These are phyloP conservation scores for Sporothrix variecibatus DNA, from an alignment of 2,329 filamentous ascomycete species.

Conservation along the genomic window DNA sequence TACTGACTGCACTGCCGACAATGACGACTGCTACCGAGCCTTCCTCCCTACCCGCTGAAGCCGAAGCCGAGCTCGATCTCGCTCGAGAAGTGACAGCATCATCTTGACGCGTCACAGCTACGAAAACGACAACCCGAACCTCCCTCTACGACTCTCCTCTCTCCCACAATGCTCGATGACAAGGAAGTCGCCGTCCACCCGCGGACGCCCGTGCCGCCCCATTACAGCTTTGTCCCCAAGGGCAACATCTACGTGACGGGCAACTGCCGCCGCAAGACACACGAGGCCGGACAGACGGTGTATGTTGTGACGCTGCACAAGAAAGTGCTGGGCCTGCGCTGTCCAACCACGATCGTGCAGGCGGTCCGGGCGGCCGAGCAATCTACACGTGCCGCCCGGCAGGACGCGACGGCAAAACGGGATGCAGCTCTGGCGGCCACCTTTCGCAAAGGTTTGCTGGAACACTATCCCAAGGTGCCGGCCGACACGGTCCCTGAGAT, in stretches of 20 bases:
- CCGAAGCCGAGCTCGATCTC: not conserved
- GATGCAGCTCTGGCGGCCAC: constrained; percentile 39
- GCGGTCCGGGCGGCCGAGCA: constrained; percentile 37
- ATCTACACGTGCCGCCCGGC: constrained; percentile 39
- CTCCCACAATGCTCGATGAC: not conserved
- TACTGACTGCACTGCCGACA: not conserved
- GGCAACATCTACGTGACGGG: constrained; percentile 47
- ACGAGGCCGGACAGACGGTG: constrained; percentile 37
- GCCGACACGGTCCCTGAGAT: constrained; percentile 38
- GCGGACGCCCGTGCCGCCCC: constrained; percentile 40
- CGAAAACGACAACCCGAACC: not conserved
- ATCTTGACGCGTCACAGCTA: not conserved
- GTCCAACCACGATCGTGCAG: constrained; percentile 40
- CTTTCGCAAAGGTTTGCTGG: constrained; percentile 41
- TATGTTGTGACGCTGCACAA: constrained; percentile 40
- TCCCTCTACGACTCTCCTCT: not conserved
- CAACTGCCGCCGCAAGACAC: constrained; percentile 44
- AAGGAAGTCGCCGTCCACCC: constrained; percentile 31
- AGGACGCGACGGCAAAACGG: constrained; percentile 37
- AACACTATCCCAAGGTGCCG: constrained; percentile 47
- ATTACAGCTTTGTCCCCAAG: constrained; percentile 47
- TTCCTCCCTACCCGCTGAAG: too few species aligned
- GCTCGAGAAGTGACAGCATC: not conserved
- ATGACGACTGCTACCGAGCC: not conserved
- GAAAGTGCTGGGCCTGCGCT: constrained; percentile 42